Conservation (phyloP, 1,284 basidiomycete genomes). For the Neolentinus lepideus region DNA sequence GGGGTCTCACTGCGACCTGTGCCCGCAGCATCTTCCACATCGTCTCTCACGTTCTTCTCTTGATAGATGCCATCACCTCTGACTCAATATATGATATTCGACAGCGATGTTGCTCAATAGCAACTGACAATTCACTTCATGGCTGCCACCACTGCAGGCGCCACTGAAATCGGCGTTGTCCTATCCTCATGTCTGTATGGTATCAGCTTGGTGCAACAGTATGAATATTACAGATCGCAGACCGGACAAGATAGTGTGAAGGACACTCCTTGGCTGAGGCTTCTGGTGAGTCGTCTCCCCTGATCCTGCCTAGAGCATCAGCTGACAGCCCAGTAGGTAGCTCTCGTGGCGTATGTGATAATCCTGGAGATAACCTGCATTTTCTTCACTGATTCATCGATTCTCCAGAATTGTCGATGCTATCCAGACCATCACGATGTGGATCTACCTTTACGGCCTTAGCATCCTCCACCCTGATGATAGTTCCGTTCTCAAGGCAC, state of each 20-base stretch:
- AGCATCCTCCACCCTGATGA: background rate
- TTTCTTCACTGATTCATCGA: no score
- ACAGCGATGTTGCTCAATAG: background rate
- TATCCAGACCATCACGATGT: background rate
- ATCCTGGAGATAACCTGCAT: background rate
- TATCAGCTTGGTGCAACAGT: background rate
- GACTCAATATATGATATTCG: background rate
- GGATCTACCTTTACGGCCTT: background rate
- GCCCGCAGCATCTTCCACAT: no score
- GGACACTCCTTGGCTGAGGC: background rate
- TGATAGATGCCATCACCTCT: no score
- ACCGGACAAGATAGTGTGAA: background rate
- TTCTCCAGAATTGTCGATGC: background rate
- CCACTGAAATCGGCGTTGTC: background rate
- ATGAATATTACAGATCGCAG: background rate
- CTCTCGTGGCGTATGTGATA: background rate
- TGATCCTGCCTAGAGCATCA: background rate
- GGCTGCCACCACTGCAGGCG: background rate
- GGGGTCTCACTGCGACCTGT: no score
- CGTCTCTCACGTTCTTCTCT: no score
- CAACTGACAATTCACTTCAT: background rate
- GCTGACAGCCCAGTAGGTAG: background rate
- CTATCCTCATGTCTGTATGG: background rate
- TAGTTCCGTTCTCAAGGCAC: background rate
- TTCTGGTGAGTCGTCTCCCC: background rate